These are phyloP conservation scores for Rosa persica DNA, from an alignment of 306 rosid genomes.

Conservation along the genomic window DNA sequence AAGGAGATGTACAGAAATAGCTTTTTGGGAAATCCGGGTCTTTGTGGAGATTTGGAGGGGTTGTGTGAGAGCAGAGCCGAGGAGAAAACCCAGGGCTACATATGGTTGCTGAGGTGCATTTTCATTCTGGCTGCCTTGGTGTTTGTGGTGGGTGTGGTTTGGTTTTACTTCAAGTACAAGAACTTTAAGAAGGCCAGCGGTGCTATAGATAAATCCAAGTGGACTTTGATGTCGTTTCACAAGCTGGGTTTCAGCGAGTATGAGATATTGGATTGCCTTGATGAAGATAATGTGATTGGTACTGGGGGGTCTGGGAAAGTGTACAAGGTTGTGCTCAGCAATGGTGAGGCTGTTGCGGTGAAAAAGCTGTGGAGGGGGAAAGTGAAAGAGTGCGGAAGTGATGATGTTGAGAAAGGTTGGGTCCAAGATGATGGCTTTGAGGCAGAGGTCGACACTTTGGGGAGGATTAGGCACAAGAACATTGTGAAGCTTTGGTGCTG, in stretches of 20 bases:
- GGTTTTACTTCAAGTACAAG: constrained; percentile 71
- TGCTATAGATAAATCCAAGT: constrained; percentile 65
- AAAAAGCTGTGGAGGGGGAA: constrained; percentile 72
- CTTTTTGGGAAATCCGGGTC: constrained; percentile 80
- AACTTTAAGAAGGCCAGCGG: constrained; percentile 45
- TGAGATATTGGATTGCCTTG: constrained; percentile 84
- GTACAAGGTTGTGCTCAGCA: constrained; percentile 72
- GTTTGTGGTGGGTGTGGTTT: constrained; percentile 60
- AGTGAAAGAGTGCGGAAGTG: constrained; percentile 34
- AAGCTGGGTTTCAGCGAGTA: constrained; percentile 83
- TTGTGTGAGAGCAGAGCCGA: constrained; percentile 40
- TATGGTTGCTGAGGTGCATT: constrained; percentile 65
- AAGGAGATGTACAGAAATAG: constrained; percentile 60
- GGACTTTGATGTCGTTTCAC: constrained; percentile 95
- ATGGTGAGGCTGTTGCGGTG: constrained; percentile 77
- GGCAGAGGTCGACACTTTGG: constrained; percentile 86
- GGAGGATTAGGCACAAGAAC: constrained; percentile 92
- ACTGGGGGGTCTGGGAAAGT: constrained; percentile 87
- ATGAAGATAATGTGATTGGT: constrained; percentile 84
- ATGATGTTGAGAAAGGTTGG: constrained; percentile 56
- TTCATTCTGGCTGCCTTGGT: constrained; percentile 56
- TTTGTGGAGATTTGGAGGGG: constrained; percentile 62
- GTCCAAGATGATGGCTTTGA: constrained; percentile 63
- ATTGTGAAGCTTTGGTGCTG: constrained; percentile 97
- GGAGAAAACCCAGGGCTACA: constrained; percentile 36